These are phyloP conservation scores for Solanum peruvianum DNA, from an alignment of 257 asterid species.

Conservation along the genomic window DNA sequence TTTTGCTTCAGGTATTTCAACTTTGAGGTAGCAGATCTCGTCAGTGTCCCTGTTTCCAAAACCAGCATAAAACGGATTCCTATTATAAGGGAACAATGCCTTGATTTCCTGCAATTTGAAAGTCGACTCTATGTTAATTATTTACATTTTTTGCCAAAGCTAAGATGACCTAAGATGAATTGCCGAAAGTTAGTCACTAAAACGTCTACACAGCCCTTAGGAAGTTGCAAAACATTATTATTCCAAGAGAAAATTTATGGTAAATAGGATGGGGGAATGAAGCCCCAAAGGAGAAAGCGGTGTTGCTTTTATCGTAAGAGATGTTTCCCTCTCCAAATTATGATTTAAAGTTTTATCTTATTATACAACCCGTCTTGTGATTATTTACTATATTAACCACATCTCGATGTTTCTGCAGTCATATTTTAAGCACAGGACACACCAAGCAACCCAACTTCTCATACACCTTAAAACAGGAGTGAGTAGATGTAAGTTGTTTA, in stretches of 20 bases:
- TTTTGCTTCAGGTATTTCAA: constrained; percentile 83
- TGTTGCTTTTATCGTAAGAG: neutral
- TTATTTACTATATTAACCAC: neutral
- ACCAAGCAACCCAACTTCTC: neutral
- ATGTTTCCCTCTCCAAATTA: neutral
- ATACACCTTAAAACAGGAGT: neutral
- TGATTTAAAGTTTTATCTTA: neutral
- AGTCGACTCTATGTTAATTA: neutral
- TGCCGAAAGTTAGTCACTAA: neutral
- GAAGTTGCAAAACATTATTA: neutral
- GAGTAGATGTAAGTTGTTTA: neutral
- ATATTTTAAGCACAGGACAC: neutral
- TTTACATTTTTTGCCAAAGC: neutral
- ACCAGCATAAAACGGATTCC: constrained; percentile 94
- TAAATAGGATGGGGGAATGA: neutral
- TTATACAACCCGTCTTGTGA: neutral
- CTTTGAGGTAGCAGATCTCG: constrained; percentile 88
- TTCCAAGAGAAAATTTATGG: neutral
- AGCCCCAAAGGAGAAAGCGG: neutral
- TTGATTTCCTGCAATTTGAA: constrained; percentile 36
- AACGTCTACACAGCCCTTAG: neutral
- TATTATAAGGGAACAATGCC: constrained; percentile 78
- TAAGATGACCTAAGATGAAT: neutral
- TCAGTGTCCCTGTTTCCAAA: constrained; percentile 97
- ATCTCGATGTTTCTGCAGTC: neutral